A percentile compares a stretch with the other conserved stretches of the same genome.
Evolutionary conservation across 1,139 yeast species (phyloP).

Genomic region (Yamadazyma oceani): DNA sequence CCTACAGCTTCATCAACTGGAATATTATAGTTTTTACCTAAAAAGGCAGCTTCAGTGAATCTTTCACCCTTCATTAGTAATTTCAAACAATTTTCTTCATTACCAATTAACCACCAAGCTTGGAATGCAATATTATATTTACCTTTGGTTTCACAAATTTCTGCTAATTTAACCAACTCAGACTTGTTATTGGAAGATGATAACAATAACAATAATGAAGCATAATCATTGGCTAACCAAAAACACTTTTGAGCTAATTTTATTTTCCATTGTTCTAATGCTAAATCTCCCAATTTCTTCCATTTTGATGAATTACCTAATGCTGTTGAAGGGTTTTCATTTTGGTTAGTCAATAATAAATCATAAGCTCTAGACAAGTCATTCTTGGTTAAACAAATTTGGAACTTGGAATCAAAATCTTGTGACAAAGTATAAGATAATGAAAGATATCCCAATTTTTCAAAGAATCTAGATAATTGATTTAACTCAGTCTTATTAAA

Average conservation of each 20-base stretch:
- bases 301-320: slow-evolving; percentile 57
- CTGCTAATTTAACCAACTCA: slow-evolving; percentile 62
- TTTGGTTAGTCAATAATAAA: slow-evolving; percentile 60
- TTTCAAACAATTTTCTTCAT: slow-evolving; percentile 61
- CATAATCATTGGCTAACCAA: slow-evolving; percentile 76
- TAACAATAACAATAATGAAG: slow-evolving; percentile 78
- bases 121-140: slow-evolving; percentile 90
- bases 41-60: slow-evolving; percentile 79
- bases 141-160: slow-evolving; percentile 64
- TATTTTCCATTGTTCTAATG: slow-evolving; percentile 76
- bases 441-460: slow-evolving; percentile 83
- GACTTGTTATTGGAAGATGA: slow-evolving; percentile 74
- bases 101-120: slow-evolving; percentile 85
- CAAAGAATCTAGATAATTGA: slow-evolving; percentile 88
- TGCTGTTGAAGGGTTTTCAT: slow-evolving; percentile 41
- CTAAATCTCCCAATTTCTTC: slow-evolving; percentile 89
- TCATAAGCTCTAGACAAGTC: slow-evolving; percentile 71
- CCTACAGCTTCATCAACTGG: slow-evolving; percentile 48
- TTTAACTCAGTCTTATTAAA: slow-evolving; percentile 69
- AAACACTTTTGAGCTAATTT: slow-evolving; percentile 80
- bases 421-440: slow-evolving; percentile 81
- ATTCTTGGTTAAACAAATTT: slow-evolving; percentile 57
- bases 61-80: slow-evolving; percentile 71
- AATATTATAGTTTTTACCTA: slow-evolving; percentile 73
- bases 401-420: slow-evolving; percentile 85